phyloP scores from a whole-genome alignment of 2,329 filamentous ascomycete species.

The Neonectria hederae region DNA sequence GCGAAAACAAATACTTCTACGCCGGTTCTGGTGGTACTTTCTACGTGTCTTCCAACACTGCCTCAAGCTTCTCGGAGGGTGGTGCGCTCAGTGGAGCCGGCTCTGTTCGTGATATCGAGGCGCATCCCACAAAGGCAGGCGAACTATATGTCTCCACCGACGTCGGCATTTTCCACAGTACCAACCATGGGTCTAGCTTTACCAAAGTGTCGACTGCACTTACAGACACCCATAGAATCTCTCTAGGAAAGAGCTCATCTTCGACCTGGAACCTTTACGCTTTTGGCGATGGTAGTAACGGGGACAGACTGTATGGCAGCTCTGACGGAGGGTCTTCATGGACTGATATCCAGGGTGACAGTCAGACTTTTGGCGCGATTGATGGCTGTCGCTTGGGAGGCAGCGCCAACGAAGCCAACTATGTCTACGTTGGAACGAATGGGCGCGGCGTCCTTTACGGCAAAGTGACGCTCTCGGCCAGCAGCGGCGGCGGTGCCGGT shows the following conservation, averaged over 20 bases:
- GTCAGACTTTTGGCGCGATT: slow-evolving; percentile 55
- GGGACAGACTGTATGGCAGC: slow-evolving; percentile 57
- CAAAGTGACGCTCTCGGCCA: slow-evolving; percentile 18
- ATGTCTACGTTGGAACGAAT: slow-evolving; percentile 62
- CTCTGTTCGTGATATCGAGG: slow-evolving; percentile 64
- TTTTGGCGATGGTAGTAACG: slow-evolving; percentile 55
- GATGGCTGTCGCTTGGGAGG: slow-evolving; percentile 53
- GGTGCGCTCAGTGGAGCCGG: slow-evolving; percentile 52
- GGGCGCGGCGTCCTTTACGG: slow-evolving; percentile 56
- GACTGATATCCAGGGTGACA: slow-evolving; percentile 57
- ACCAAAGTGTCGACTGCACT: slow-evolving; percentile 49
- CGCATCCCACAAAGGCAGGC: slow-evolving; percentile 65
- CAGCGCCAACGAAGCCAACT: slow-evolving; percentile 55
- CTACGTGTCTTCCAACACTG: slow-evolving; percentile 62
- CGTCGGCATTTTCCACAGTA: slow-evolving; percentile 62
- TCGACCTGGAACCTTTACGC: slow-evolving; percentile 58
- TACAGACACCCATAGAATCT: slow-evolving; percentile 53
- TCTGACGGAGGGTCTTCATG: slow-evolving; percentile 55
- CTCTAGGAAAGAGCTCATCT: slow-evolving; percentile 53
- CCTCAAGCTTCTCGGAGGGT: slow-evolving; percentile 54
- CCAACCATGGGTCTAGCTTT: slow-evolving; percentile 61
- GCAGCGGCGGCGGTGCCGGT: background rate
- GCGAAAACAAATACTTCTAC: slow-evolving; percentile 62
- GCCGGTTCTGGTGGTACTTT: slow-evolving; percentile 56
- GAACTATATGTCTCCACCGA: slow-evolving; percentile 68